Evolutionary conservation across 2,329 filamentous ascomycete species (phyloP).

Genomic region (Tympanopsis confertula): DNA sequence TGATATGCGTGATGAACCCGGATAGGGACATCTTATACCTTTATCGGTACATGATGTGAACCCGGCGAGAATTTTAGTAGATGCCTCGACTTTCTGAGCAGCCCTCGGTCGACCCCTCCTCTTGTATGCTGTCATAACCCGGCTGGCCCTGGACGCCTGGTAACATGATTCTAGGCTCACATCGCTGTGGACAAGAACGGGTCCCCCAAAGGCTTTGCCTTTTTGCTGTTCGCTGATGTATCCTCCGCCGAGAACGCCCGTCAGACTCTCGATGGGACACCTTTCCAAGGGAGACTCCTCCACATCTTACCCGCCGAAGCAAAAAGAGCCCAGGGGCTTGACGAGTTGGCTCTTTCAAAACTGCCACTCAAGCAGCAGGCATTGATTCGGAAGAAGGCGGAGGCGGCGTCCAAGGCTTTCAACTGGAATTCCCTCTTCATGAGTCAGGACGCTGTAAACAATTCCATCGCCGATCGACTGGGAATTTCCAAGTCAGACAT

Average conservation of each 20-base stretch:
- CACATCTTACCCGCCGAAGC: slow-evolving; percentile 78
- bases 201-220: slow-evolving; percentile 78
- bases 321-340: slow-evolving; percentile 70
- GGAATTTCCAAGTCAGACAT: slow-evolving; percentile 85
- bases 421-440: slow-evolving; percentile 99
- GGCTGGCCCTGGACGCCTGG: slow-evolving; percentile 23
- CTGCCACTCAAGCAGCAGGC: slow-evolving; percentile 90
- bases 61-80: slow-evolving; percentile 98
- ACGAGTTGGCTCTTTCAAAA: slow-evolving; percentile 84
- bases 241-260: slow-evolving; percentile 69
- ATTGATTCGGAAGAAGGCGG: slow-evolving; percentile 72
- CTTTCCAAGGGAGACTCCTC: slow-evolving; percentile 83
- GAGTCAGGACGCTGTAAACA: slow-evolving; percentile 89
- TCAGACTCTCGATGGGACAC: slow-evolving; percentile 66
- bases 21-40: slow-evolving; percentile 99
- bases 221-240: slow-evolving; percentile 66
- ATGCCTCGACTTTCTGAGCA: slow-evolving; percentile 86
- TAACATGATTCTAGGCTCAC: slow-evolving; percentile 66
- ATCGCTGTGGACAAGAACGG: slow-evolving; percentile 63
- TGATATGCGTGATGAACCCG: slow-evolving; percentile 34
- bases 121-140: slow-evolving; percentile 12
- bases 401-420: slow-evolving; percentile 68
- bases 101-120: slow-evolving; percentile 20
- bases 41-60: slow-evolving; percentile 79
- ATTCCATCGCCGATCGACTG: slow-evolving; percentile 74